phyloP scores from a whole-genome alignment of 805 yeast genomes.

The Nakazawaea ambrosiae region DNA sequence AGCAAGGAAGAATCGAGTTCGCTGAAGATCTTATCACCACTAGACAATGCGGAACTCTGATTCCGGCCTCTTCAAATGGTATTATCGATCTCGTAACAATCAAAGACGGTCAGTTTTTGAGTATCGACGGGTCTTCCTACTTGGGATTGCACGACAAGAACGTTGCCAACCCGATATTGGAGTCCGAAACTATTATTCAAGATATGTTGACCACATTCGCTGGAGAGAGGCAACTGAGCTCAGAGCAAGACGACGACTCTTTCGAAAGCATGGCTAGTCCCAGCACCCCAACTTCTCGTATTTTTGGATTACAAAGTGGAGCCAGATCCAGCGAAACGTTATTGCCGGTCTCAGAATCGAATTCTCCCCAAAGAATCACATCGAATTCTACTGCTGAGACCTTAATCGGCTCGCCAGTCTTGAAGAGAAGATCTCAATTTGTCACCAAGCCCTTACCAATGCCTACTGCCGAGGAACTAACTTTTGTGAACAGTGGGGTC shows the following conservation, averaged over 20 bases:
- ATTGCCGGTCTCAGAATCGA: not conserved
- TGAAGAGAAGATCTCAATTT: not conserved
- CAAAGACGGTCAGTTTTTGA: conserved; percentile 33
- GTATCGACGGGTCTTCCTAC: conserved; percentile 48
- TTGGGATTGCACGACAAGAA: conserved; percentile 44
- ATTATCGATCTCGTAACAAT: conserved; percentile 40
- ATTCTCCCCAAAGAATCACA: not conserved
- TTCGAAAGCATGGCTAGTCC: not conserved
- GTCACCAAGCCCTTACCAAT: conserved; percentile 1
- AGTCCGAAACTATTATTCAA: conserved; percentile 1
- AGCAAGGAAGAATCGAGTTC: conserved; percentile 15
- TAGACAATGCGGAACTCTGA: conserved; percentile 54
- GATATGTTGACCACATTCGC: conserved; percentile 3
- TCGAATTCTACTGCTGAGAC: conserved; percentile 4
- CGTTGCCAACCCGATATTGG: not conserved
- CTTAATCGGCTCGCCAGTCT: conserved; percentile 1
- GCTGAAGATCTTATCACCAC: conserved; percentile 27
- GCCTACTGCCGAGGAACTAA: too few relatives aligned
- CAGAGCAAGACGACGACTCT: too few relatives aligned
- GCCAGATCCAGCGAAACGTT: conserved; percentile 1
- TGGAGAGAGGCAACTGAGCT: not conserved
- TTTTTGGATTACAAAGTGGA: not conserved
- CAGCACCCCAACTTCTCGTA: conserved; percentile 1
- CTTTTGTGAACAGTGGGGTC: not conserved
- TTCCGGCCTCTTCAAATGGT: conserved; percentile 51